Evolutionary conservation across 1,284 basidiomycete species (phyloP).

Genomic region (Sanguinoderma infundibulare): DNA sequence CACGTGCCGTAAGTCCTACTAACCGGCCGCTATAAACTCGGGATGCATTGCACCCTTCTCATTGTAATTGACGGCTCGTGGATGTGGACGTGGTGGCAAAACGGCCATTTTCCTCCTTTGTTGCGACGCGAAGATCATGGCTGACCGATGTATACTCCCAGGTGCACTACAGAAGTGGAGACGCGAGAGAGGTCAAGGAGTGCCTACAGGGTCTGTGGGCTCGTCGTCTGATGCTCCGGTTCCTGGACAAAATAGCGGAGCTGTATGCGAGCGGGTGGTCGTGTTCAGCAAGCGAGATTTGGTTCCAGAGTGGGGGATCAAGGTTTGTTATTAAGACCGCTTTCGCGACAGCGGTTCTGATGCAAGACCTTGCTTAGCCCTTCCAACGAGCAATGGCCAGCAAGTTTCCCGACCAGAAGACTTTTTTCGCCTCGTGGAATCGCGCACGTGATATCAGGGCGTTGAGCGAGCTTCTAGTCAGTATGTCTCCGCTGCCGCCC

Average conservation of each 20-base stretch:
- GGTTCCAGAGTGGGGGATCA: constrained; percentile 83
- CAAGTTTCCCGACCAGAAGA: constrained; percentile 68
- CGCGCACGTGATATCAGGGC: constrained; percentile 63
- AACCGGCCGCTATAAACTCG: neutral
- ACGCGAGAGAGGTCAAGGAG: constrained; percentile 53
- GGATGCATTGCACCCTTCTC: neutral
- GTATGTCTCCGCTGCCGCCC: constrained; percentile 50
- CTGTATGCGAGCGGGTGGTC: constrained; percentile 81
- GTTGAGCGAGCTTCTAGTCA: constrained; percentile 69
- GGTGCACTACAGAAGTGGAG: constrained; percentile 68
- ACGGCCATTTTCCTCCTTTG: neutral
- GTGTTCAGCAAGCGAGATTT: constrained; percentile 95
- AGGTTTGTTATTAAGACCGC: constrained; percentile 54
- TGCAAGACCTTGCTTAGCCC: constrained; percentile 47
- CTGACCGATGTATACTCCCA: constrained; percentile 30
- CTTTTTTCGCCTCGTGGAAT: constrained; percentile 75
- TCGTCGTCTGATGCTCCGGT: constrained; percentile 4
- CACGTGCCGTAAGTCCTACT: neutral
- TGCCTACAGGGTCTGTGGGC: constrained; percentile 21
- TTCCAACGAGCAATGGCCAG: constrained; percentile 70
- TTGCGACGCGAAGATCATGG: neutral
- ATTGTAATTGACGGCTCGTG: neutral
- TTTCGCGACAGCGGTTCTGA: constrained; percentile 7
- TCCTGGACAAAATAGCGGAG: constrained; percentile 24
- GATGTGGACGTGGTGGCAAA: neutral